These are phyloP conservation scores for Exophiala bonariae DNA, from an alignment of 2,329 filamentous ascomycete species.

Conservation along the genomic window DNA sequence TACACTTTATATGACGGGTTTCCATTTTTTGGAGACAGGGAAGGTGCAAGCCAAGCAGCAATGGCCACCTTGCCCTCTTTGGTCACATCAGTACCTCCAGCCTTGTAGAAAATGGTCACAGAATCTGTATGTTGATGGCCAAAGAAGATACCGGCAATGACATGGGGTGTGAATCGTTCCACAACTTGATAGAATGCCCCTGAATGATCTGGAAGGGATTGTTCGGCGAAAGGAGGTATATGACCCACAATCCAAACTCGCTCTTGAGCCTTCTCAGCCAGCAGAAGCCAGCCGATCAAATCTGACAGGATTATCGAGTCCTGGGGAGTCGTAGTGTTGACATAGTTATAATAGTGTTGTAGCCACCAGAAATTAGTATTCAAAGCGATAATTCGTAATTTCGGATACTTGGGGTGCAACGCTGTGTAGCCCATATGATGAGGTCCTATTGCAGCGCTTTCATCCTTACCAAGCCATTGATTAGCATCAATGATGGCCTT, in stretches of 20 bases:
- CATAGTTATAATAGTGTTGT: not conserved
- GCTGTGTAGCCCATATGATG: not conserved
- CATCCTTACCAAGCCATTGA: not conserved
- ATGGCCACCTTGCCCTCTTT: not conserved
- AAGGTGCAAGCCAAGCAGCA: not conserved
- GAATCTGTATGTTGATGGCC: not conserved
- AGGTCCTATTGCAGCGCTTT: not conserved
- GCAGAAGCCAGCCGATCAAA: not conserved
- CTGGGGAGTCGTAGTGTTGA: not conserved
- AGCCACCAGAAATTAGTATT: not conserved
- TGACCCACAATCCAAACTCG: not conserved
- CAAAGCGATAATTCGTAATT: not conserved
- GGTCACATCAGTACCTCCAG: not conserved
- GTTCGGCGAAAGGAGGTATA: not conserved
- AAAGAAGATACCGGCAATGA: constrained; percentile 1
- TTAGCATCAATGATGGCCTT: not conserved
- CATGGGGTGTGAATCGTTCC: not conserved
- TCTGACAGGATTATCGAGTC: not conserved
- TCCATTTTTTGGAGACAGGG: not conserved
- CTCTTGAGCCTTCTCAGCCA: not conserved
- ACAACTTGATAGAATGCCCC: not conserved
- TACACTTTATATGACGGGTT: not conserved
- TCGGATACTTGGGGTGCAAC: not conserved
- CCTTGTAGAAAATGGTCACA: not conserved
- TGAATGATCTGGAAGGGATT: not conserved